A percentile compares a stretch with the other conserved stretches of the same genome.
phyloP scores from a whole-genome alignment of 768 basidiomycete species.

The Boletus eberwhitei region DNA sequence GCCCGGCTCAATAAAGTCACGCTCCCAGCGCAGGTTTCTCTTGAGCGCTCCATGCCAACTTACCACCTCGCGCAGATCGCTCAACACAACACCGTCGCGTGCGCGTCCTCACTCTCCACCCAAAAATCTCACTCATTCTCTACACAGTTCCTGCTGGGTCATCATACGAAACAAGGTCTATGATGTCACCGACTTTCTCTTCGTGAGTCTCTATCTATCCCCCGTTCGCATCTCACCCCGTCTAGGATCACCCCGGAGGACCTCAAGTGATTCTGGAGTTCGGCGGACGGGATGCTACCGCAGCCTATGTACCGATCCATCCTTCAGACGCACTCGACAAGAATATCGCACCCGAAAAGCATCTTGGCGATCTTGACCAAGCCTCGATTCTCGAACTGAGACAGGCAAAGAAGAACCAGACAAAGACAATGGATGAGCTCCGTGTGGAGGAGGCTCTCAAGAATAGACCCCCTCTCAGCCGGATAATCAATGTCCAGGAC shows the following conservation, averaged over 20 bases:
- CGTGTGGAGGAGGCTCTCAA: slow-evolving; percentile 60
- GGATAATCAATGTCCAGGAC: slow-evolving; percentile 74
- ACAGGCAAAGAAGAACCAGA: slow-evolving; percentile 37
- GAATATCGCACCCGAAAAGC: slow-evolving; percentile 65
- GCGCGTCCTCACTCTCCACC: slow-evolving; percentile 13
- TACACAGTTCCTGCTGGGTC: slow-evolving; percentile 76
- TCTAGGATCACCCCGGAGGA: slow-evolving; percentile 78
- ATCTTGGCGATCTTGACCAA: slow-evolving; percentile 62
- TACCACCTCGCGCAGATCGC: slow-evolving; percentile 56
- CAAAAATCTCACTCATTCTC: slow-evolving; percentile 7
- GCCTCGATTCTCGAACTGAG: slow-evolving; percentile 40
- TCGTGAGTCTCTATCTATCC: slow-evolving; percentile 37
- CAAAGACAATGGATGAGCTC: slow-evolving; percentile 66
- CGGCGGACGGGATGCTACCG: slow-evolving; percentile 82
- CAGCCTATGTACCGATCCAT: slow-evolving; percentile 78
- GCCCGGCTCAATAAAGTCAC: neutral
- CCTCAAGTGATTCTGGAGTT: slow-evolving; percentile 77
- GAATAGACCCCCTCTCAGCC: slow-evolving; percentile 59
- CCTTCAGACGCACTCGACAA: slow-evolving; percentile 76
- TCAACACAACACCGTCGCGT: slow-evolving; percentile 55
- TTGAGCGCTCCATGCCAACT: slow-evolving; percentile 30
- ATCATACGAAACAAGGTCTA: slow-evolving; percentile 79
- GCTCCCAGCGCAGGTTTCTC: neutral
- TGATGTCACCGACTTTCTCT: slow-evolving; percentile 78
- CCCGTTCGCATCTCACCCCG: neutral